Conservation (phyloP, 345 rosid species). For the Mercurialis annua region DNA sequence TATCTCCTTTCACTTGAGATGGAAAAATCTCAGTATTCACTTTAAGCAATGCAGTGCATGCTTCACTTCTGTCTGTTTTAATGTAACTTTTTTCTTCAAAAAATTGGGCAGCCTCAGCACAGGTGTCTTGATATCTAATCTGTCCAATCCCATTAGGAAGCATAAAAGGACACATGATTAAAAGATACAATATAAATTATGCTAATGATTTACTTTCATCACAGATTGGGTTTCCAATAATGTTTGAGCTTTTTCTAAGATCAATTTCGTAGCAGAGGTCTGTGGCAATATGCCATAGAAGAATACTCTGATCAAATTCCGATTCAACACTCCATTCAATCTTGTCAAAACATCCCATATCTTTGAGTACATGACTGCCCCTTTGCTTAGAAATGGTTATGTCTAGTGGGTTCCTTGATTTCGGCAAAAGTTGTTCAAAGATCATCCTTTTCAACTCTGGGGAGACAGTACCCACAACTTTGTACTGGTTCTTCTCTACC, state of each 20-base stretch:
- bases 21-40: conserved; percentile 24
- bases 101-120: conserved; percentile 18
- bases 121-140: conserved; percentile 31
- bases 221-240: neutral
- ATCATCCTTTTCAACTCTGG: neutral
- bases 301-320: conserved; percentile 49
- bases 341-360: neutral
- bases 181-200: conserved; percentile 34
- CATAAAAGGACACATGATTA: conserved; percentile 22
- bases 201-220: conserved; percentile 25
- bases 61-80: conserved; percentile 10
- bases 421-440: conserved; percentile 2
- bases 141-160: conserved; percentile 32
- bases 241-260: neutral
- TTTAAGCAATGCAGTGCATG: conserved; percentile 19
- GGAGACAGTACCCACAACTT: neutral
- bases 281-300: conserved; percentile 57
- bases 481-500: conserved; percentile 1
- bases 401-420: conserved; percentile 1
- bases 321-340: conserved; percentile 15
- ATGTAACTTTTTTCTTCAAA: conserved; percentile 9
- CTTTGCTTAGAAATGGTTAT: neutral
- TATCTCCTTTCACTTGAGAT: conserved; percentile 36
- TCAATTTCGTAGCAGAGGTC: conserved; percentile 35
- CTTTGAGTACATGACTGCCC: conserved; percentile 8